phyloP scores from a whole-genome alignment of 78 protist species.

The Tieghemostelium lacteum region DNA sequence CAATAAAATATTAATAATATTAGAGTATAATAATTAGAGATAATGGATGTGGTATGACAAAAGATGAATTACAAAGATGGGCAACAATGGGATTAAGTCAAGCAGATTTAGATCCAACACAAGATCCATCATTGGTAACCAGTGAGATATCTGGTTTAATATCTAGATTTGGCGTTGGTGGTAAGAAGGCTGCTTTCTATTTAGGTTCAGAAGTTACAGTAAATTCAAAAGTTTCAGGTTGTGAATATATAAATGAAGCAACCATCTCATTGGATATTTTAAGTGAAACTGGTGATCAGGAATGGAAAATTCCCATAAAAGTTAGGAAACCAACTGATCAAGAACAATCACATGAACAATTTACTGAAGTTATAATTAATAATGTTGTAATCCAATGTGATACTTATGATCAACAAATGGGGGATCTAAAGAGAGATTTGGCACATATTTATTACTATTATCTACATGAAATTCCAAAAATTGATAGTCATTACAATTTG shows the following conservation, averaged over 20 bases:
- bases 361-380: conserved; percentile 38
- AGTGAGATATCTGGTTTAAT: conserved; percentile 48
- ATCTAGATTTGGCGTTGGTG: conserved; percentile 83
- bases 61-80: conserved; percentile 74
- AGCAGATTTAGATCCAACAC: conserved; percentile 23
- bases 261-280: conserved; percentile 60
- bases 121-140: not conserved
- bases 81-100: conserved; percentile 82
- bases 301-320: conserved; percentile 67
- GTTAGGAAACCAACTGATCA: conserved; percentile 4
- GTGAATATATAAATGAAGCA: conserved; percentile 39
- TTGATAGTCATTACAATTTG: not conserved
- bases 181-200: conserved; percentile 78
- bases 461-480: conserved; percentile 26
- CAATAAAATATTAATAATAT: not conserved
- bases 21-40: conserved; percentile 64
- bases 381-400: not conserved
- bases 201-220: conserved; percentile 62
- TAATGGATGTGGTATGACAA: conserved; percentile 81
- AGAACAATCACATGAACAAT: conserved; percentile 20
- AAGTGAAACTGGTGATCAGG: conserved; percentile 57
- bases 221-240: conserved; percentile 27
- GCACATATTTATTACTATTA: conserved; percentile 71
- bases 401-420: not conserved
- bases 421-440: conserved; percentile 14